Conservation (phyloP, 2,329 filamentous ascomycete genomes). For the Ascochyta clinopodiicola region DNA sequence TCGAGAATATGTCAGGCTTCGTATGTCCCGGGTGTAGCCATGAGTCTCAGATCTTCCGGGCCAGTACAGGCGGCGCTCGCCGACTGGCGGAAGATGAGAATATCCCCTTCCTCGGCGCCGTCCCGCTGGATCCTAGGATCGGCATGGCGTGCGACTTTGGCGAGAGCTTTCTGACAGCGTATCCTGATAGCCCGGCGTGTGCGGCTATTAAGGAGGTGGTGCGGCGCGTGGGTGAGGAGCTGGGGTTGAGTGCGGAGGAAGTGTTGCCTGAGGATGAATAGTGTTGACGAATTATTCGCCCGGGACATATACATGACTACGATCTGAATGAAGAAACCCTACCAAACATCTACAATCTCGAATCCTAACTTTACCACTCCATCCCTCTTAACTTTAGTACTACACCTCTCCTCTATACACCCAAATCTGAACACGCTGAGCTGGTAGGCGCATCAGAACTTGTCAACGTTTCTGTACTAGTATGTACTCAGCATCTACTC, state of each 20-base stretch:
- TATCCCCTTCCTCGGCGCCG: constrained; percentile 86
- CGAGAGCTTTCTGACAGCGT: constrained; percentile 95
- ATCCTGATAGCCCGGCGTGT: constrained; percentile 91
- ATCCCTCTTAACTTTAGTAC: too few species aligned
- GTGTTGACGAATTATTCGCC: neutral
- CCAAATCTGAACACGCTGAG: too few species aligned
- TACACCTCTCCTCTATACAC: too few species aligned
- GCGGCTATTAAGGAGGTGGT: constrained; percentile 82
- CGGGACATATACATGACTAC: too few species aligned
- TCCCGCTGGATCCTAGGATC: constrained; percentile 91
- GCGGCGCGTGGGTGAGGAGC: constrained; percentile 65
- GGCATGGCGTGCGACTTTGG: constrained; percentile 97
- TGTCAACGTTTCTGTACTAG: too few species aligned
- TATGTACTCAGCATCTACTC: too few species aligned
- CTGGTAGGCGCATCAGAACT: too few species aligned
- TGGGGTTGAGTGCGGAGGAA: constrained; percentile 40
- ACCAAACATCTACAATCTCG: too few species aligned
- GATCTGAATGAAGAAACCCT: too few species aligned
- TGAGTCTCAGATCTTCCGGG: constrained; percentile 81
- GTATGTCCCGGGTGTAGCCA: constrained; percentile 92
- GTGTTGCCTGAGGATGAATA: constrained; percentile 35
- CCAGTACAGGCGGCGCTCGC: constrained; percentile 86
- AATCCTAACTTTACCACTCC: too few species aligned
- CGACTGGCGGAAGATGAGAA: constrained; percentile 83
- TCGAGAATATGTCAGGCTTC: constrained; percentile 98